Evolutionary conservation across 371 early-diverging fungal species (phyloP), one percentile per base, ranked within the genome.

Genomic region (Mortierella sp.): DNA sequence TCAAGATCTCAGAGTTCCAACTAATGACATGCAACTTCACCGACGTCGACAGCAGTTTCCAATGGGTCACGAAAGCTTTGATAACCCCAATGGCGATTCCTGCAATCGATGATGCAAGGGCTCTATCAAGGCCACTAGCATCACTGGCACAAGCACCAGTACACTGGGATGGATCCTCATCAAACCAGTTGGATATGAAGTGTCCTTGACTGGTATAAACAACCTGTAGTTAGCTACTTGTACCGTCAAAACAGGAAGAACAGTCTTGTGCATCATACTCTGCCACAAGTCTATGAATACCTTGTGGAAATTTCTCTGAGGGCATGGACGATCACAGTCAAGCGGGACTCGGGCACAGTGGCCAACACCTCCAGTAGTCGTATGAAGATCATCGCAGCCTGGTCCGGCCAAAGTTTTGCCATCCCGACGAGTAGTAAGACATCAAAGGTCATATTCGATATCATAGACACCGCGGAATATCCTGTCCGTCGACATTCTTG

Each of bases 361-460:
- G 30, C 30, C 9, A 76, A 2, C 1, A 30, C 46, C 21, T 26
- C 39, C 50, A 76, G 50, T 12, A 76, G 47, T 8, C 66, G 52
- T n/a, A 55, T 16, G 24, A 76, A 61, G 14, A 76, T 66, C 6
- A 41, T 7, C 1, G 42, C n/a, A 0, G 71, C 58, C 18, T 65
- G 62, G 0, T 47, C 30, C 19, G 58, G 59, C 64, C 68, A 65
- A 16, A 52, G 24, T 27, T 21, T 45, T 9, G 62, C 53, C 58
- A 76, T 52, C 30, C 61, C 63, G 0, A 66, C 54, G 2, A 70
- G 53, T 12, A 76, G 47, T 34, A 76, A 24, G 9, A 52, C 58
- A 63, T 76, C 66, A 38, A 70, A 65, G 2, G 78, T 76, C 21
- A 70, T 47, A 16, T 64, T 68, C 18, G 64, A 51, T 0, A 73